Conservation (phyloP, 2,329 filamentous ascomycete species). For the Paecilomyces niveus region DNA sequence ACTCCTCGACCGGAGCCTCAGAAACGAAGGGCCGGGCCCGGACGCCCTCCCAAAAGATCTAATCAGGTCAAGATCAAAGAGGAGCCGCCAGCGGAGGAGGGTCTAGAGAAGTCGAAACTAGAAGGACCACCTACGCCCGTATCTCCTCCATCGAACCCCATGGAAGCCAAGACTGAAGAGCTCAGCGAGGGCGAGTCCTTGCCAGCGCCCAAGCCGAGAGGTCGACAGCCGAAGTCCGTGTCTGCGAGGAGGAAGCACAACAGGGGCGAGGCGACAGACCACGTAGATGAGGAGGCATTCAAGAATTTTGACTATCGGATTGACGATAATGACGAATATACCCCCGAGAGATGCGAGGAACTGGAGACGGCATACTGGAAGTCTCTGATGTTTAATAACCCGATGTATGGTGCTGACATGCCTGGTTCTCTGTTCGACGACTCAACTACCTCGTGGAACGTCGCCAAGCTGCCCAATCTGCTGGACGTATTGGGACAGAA, state of each 20-base stretch:
- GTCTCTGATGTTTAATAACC: conserved; percentile 87
- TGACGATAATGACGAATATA: conserved; percentile 76
- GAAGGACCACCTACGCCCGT: conserved; percentile 49
- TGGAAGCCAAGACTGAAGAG: conserved; percentile 51
- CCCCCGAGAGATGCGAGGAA: conserved; percentile 85
- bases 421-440: conserved; percentile 93
- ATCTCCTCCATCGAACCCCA: conserved; percentile 47
- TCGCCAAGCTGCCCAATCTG: conserved; percentile 88
- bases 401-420: conserved; percentile 94
- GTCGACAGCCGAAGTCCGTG: conserved; percentile 61
- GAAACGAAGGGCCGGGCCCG: conserved; percentile 39
- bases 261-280: conserved; percentile 66
- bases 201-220: conserved; percentile 39
- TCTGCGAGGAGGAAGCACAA: conserved; percentile 84
- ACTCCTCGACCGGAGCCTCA: conserved; percentile 30
- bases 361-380: conserved; percentile 96
- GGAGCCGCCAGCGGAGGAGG: conserved; percentile 27
- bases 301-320: conserved; percentile 86
- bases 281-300: conserved; percentile 84
- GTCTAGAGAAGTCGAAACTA: conserved; percentile 29
- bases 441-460: conserved; percentile 76
- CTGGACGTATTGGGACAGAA: conserved; percentile 92
- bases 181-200: conserved; percentile 37
- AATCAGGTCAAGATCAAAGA: conserved; percentile 34
- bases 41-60: conserved; percentile 30